Evolutionary conservation across 108 stramenopile genomes (phyloP).

Genomic region (Cafeteria roenbergensis): DNA sequence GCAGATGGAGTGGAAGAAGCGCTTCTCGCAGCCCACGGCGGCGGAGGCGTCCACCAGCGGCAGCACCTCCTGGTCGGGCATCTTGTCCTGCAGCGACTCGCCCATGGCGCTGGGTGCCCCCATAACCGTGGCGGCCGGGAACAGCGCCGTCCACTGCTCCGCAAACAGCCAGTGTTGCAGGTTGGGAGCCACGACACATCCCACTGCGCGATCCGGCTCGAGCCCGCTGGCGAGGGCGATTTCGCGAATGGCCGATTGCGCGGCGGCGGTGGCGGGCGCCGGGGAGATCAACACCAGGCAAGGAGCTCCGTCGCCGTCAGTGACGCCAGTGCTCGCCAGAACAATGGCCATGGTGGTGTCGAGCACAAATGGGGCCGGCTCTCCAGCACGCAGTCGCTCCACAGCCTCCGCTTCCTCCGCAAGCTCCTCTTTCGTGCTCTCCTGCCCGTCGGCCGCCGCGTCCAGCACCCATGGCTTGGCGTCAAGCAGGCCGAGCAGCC

Average conservation of each 20-base stretch:
- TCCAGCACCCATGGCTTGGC: neutral
- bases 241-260: neutral
- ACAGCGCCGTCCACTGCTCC: neutral
- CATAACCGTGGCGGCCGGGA: neutral
- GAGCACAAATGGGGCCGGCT: neutral
- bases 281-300: neutral
- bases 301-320: neutral
- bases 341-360: neutral
- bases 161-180: neutral
- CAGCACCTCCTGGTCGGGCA: neutral
- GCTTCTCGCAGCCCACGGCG: neutral
- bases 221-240: too few relatives aligned
- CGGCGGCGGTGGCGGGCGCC: neutral
- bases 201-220: neutral
- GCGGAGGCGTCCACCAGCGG: too few relatives aligned
- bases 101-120: neutral
- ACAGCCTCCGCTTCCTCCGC: neutral
- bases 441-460: neutral
- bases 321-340: neutral
- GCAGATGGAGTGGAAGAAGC: neutral
- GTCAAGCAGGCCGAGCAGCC: neutral
- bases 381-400: neutral
- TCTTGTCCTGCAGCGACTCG: neutral
- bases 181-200: neutral
- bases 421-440: neutral